phyloP scores from a whole-genome alignment of 768 basidiomycete genomes.

The Sporobolomyces phaffii region DNA sequence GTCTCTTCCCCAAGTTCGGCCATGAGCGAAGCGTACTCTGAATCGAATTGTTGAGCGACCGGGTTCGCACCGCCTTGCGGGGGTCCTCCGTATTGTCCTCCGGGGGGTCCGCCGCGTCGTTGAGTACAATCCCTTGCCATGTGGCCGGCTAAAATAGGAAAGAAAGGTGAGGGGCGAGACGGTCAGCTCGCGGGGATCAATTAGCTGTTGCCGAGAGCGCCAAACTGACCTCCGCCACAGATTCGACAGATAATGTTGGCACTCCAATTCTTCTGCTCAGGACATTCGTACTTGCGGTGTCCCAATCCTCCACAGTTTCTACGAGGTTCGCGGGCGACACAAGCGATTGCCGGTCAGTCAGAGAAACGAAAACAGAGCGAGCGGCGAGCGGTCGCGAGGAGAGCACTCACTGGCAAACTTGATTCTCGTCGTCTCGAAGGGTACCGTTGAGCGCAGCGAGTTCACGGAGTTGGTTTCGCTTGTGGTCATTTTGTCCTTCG shows the following conservation, averaged over 20 bases:
- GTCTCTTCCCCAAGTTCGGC: slow-evolving; percentile 80
- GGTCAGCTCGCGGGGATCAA: background rate
- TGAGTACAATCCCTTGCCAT: slow-evolving; percentile 98
- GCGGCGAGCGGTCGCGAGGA: too few species aligned
- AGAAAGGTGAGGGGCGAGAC: background rate
- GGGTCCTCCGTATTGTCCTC: slow-evolving; percentile 22
- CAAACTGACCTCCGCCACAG: slow-evolving; percentile 66
- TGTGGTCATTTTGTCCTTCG: slow-evolving; percentile 99
- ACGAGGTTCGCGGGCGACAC: too few species aligned
- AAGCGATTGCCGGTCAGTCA: too few species aligned
- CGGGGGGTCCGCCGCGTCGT: slow-evolving; percentile 53
- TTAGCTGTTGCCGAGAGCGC: background rate
- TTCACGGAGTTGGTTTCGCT: slow-evolving; percentile 96
- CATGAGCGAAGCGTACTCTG: slow-evolving; percentile 95
- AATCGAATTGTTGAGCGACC: slow-evolving; percentile 76
- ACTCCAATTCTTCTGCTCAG: slow-evolving; percentile 95
- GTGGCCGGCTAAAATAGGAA: slow-evolving; percentile 63
- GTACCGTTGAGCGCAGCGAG: slow-evolving; percentile 96
- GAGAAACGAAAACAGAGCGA: background rate
- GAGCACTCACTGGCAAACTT: slow-evolving; percentile 72
- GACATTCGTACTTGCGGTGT: slow-evolving; percentile 98
- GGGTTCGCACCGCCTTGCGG: slow-evolving; percentile 42
- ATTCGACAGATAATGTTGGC: slow-evolving; percentile 99
- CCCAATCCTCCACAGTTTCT: slow-evolving; percentile 81
- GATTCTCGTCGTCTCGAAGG: slow-evolving; percentile 97